These are phyloP conservation scores for Magnaporthales sp. DNA, from an alignment of 2,329 filamentous ascomycete species.

Conservation along the genomic window DNA sequence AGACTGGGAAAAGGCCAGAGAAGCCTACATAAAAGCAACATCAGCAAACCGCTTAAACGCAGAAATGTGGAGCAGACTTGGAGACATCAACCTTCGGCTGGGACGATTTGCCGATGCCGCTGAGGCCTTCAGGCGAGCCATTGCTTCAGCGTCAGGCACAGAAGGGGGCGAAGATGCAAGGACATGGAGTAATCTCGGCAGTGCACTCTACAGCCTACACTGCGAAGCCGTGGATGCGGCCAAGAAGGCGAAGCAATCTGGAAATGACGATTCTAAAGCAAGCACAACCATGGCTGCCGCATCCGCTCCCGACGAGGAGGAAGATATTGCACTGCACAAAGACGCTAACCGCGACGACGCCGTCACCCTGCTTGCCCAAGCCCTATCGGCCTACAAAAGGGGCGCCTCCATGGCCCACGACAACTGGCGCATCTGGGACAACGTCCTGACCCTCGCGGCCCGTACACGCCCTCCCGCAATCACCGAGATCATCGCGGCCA, in stretches of 20 bases:
- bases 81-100: conserved; percentile 77
- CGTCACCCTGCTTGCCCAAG: conserved; percentile 58
- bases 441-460: conserved; percentile 79
- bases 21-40: conserved; percentile 72
- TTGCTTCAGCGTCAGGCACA: conserved; percentile 49
- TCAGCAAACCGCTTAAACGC: conserved; percentile 73
- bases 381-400: conserved; percentile 77
- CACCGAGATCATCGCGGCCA: conserved; percentile 65
- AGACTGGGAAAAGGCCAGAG: conserved; percentile 60
- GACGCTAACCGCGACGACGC: conserved; percentile 32
- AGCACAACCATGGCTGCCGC: conserved; percentile 15
- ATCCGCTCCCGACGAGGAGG: conserved; percentile 12
- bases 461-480: conserved; percentile 69
- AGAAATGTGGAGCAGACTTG: conserved; percentile 80
- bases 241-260: conserved; percentile 15
- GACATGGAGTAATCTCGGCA: conserved; percentile 91
- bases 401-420: conserved; percentile 76
- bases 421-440: conserved; percentile 94
- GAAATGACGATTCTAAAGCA: conserved; percentile 19
- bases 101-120: conserved; percentile 70
- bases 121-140: conserved; percentile 73
- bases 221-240: conserved; percentile 37
- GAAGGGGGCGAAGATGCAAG: conserved; percentile 83
- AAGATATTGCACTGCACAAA: conserved; percentile 16
- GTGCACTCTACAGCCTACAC: conserved; percentile 66